Percentiles rank a stretch among this genome's conserved stretches.
phyloP scores from a whole-genome alignment of 2,329 filamentous ascomycete genomes.

The Xylaria sp. region DNA sequence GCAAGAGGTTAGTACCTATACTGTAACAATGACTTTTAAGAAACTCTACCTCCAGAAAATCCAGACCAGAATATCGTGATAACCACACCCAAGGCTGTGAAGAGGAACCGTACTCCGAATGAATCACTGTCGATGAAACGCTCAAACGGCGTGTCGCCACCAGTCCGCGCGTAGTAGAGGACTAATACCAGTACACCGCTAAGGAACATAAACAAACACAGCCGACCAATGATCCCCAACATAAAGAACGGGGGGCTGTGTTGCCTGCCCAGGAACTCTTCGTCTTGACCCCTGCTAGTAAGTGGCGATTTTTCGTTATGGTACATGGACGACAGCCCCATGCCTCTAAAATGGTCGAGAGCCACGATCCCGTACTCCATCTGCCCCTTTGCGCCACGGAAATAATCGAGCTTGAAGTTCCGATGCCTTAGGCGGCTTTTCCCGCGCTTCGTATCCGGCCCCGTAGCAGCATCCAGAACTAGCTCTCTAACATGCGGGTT shows the following conservation, averaged over 20 bases:
- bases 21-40: too few relatives aligned
- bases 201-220: conserved; percentile 26
- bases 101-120: conserved; percentile 48
- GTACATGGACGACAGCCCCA: not conserved
- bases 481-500: conserved; percentile 31
- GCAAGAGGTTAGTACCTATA: not conserved
- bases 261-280: not conserved
- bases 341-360: not conserved
- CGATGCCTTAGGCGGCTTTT: not conserved
- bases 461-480: not conserved
- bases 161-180: conserved; percentile 46
- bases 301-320: not conserved
- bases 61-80: conserved; percentile 47
- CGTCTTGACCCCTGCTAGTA: not conserved
- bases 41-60: conserved; percentile 44
- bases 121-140: conserved; percentile 48
- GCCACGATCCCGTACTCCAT: conserved; percentile 17
- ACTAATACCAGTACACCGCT: conserved; percentile 42
- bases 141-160: conserved; percentile 46
- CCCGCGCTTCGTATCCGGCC: not conserved
- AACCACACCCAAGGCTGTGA: conserved; percentile 46
- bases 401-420: conserved; percentile 18
- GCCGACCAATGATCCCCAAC: conserved; percentile 15
- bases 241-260: conserved; percentile 11
- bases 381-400: not conserved